Evolutionary conservation across 305 asterid genomes (phyloP).

Genomic region (Fraxinus sp.): DNA sequence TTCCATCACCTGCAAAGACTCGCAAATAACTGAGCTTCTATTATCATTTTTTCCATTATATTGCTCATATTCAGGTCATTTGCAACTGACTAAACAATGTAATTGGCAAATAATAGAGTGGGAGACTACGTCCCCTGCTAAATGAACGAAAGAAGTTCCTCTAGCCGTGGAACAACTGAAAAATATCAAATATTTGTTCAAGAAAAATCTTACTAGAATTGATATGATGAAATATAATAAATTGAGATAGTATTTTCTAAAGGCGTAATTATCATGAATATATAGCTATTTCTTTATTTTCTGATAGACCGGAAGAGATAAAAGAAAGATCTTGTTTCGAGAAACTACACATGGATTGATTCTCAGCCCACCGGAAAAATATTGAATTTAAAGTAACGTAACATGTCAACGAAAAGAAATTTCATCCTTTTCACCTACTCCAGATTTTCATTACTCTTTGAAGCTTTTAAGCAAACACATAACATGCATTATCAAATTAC

Average conservation of each 20-base stretch:
- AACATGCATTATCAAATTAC: constrained; percentile 13
- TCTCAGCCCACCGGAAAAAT: neutral
- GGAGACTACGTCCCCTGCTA: neutral
- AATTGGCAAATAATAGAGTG: neutral
- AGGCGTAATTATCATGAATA: neutral
- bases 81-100: neutral
- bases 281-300: neutral
- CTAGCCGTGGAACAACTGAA: neutral
- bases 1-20: constrained; percentile 72
- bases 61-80: constrained; percentile 9
- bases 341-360: neutral
- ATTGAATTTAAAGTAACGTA: neutral
- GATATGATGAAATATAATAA: neutral
- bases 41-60: neutral
- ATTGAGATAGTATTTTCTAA: neutral
- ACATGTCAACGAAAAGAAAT: neutral
- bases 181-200: neutral
- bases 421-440: neutral
- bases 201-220: too few relatives aligned
- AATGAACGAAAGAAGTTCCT: neutral
- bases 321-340: neutral
- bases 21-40: neutral
- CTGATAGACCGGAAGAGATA: neutral
- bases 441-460: neutral
- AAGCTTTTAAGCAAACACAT: constrained; percentile 52